These are phyloP conservation scores for Phytophthora palmivora DNA, from an alignment of 352 stramenopile genomes.

Conservation along the genomic window DNA sequence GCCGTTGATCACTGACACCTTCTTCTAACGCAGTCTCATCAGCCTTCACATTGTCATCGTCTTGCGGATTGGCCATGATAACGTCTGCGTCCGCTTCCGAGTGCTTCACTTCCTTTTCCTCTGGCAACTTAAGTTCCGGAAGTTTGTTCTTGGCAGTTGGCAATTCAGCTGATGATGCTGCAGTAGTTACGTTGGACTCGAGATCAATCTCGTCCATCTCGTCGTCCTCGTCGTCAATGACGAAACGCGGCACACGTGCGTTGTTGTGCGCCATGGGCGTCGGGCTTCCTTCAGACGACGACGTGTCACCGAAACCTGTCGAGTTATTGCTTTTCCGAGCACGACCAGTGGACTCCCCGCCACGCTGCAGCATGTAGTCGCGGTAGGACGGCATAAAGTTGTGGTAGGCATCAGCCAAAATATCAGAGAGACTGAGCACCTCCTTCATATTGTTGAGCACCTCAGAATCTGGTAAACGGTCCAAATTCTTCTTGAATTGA, in stretches of 20 bases:
- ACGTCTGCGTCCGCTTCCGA: constrained; percentile 18
- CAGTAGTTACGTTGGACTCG: constrained; percentile 31
- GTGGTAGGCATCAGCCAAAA: constrained; percentile 85
- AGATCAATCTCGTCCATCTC: constrained; percentile 48
- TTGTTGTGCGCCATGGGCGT: constrained; percentile 68
- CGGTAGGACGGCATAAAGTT: constrained; percentile 90
- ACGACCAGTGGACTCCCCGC: constrained; percentile 48
- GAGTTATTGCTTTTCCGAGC: constrained; percentile 43
- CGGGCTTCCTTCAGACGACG: constrained; percentile 56
- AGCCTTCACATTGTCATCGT: constrained; percentile 29
- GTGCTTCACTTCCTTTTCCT: constrained; percentile 4
- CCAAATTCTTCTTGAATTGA: constrained; percentile 86
- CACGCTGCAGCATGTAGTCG: constrained; percentile 87
- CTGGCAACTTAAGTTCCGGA: constrained; percentile 18
- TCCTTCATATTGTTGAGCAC: constrained; percentile 92
- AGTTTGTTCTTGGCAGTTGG: constrained; percentile 4
- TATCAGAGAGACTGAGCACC: constrained; percentile 81
- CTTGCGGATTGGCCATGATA: constrained; percentile 41
- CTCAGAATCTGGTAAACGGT: constrained; percentile 74
- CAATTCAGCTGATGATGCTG: constrained; percentile 5
- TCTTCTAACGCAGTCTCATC: constrained; percentile 21
- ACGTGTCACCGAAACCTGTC: constrained; percentile 56
- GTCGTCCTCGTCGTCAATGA: constrained; percentile 82
- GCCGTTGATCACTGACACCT: constrained; percentile 5
- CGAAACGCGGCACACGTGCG: constrained; percentile 60